phyloP scores from a whole-genome alignment of 495 filamentous ascomycete genomes.

The Penicillium soppii region DNA sequence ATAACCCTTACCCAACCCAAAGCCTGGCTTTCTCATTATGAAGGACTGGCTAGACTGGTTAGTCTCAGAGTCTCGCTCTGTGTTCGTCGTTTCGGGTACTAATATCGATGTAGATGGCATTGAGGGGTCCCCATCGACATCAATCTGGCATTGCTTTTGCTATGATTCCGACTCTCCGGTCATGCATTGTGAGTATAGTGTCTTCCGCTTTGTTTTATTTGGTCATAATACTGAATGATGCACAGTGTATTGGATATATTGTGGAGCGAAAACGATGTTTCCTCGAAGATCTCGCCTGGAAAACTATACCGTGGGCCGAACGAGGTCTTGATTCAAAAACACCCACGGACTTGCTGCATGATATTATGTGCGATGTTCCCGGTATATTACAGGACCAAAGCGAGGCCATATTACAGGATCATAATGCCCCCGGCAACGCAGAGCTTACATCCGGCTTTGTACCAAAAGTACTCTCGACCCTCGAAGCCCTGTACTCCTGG shows the following conservation, averaged over 20 bases:
- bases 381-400: constrained; percentile 17
- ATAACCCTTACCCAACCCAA: constrained; percentile 13
- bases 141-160: constrained; percentile 12
- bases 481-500: constrained; percentile 15
- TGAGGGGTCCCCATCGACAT: constrained; percentile 18
- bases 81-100: too few relatives aligned
- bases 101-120: constrained; percentile 2
- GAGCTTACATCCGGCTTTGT: not conserved
- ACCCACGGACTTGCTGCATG: constrained; percentile 7
- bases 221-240: not conserved
- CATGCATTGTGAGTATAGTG: constrained; percentile 10
- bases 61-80: not conserved
- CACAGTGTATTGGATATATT: constrained; percentile 11
- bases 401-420: not conserved
- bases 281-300: constrained; percentile 18
- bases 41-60: constrained; percentile 16
- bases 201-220: not conserved
- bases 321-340: constrained; percentile 9
- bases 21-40: constrained; percentile 20
- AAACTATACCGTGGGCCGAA: constrained; percentile 16
- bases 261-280: constrained; percentile 21
- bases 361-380: constrained; percentile 14
- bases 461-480: not conserved
- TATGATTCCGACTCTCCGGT: constrained; percentile 9
- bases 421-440: not conserved